phyloP scores from a whole-genome alignment of 2,329 filamentous ascomycete genomes.

The Colletotrichum simmondsii region DNA sequence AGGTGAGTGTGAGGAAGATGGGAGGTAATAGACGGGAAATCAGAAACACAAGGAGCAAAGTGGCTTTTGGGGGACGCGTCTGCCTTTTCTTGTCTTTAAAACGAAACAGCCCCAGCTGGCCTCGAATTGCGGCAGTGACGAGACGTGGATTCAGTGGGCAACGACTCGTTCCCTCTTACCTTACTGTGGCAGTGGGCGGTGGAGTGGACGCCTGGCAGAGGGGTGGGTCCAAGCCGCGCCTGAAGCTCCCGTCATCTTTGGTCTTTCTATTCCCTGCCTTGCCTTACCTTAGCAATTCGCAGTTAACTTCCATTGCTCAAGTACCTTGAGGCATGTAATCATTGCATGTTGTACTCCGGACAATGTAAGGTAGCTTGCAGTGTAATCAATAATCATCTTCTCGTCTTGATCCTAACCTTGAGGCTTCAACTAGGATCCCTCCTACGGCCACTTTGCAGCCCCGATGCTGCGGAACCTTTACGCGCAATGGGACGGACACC shows the following conservation, averaged over 20 bases:
- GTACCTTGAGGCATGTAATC: background rate
- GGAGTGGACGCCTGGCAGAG: conserved; percentile 11
- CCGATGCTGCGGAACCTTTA: background rate
- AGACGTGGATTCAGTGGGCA: conserved; percentile 32
- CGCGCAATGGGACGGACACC: background rate
- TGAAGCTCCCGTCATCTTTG: conserved; percentile 15
- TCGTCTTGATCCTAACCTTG: too few relatives aligned
- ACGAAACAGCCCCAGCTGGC: conserved; percentile 32
- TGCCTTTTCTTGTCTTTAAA: conserved; percentile 31
- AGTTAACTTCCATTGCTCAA: too few relatives aligned
- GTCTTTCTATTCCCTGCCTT: background rate
- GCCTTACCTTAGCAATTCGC: background rate
- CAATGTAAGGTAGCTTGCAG: too few relatives aligned
- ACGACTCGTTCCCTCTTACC: conserved; percentile 20
- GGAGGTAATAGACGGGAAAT: conserved; percentile 11
- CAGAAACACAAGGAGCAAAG: conserved; percentile 3
- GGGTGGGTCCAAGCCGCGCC: conserved; percentile 22
- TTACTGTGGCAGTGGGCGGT: conserved; percentile 22
- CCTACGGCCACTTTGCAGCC: background rate
- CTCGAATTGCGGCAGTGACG: conserved; percentile 33
- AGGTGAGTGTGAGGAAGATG: background rate
- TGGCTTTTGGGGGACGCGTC: conserved; percentile 28
- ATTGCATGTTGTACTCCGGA: background rate
- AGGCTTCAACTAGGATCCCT: background rate
- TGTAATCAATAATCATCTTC: too few relatives aligned